Conservation (phyloP, 2,329 filamentous ascomycete genomes). For the Pseudogymnoascus sp. region DNA sequence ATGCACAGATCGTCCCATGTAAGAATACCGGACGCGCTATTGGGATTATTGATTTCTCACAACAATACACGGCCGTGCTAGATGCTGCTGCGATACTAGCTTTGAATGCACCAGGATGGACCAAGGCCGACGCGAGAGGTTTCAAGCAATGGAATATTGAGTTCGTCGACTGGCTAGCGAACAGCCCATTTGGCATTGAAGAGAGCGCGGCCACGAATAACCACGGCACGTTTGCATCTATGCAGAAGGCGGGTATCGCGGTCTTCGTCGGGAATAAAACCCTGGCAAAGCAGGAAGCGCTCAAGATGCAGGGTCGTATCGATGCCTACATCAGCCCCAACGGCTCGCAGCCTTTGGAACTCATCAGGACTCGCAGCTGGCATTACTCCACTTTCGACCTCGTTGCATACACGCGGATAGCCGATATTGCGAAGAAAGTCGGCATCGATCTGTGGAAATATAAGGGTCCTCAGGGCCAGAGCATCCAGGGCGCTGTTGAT, state of each 20-base stretch:
- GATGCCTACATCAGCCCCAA: constrained; percentile 20
- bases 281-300: constrained; percentile 11
- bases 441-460: constrained; percentile 22
- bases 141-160: constrained; percentile 22
- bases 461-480: constrained; percentile 21
- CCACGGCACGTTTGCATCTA: constrained; percentile 23
- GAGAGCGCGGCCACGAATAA: constrained; percentile 21
- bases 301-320: constrained; percentile 15
- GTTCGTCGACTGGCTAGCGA: constrained; percentile 23
- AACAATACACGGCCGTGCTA: constrained; percentile 25
- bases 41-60: constrained; percentile 17
- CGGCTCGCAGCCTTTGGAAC: constrained; percentile 24
- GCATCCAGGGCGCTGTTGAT: constrained; percentile 20
- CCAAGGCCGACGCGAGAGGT: constrained; percentile 11
- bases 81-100: constrained; percentile 21
- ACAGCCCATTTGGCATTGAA: constrained; percentile 21
- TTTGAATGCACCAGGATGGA: constrained; percentile 19
- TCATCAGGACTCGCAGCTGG: constrained; percentile 24
- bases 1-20: constrained; percentile 20
- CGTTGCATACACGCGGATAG: constrained; percentile 18
- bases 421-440: constrained; percentile 19
- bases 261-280: constrained; percentile 21
- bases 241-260: constrained; percentile 23
- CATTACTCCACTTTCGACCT: constrained; percentile 27
- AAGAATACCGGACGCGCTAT: constrained; percentile 11